Evolutionary conservation across 1,139 yeast genomes (phyloP), one percentile per base, ranked within the genome.

Genomic region (Zygoascus sp.): DNA sequence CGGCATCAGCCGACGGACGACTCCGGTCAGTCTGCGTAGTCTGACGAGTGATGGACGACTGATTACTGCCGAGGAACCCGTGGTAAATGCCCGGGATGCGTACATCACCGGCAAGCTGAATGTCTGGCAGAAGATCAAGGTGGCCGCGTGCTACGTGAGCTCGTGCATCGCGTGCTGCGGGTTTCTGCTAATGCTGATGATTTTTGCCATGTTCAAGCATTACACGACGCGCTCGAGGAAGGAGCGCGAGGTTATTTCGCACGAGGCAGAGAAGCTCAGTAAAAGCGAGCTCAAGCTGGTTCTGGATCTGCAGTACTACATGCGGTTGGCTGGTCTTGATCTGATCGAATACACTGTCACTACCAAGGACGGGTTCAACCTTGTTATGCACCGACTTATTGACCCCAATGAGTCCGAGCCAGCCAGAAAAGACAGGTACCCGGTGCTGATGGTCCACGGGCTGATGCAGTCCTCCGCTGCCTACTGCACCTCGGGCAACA

Each of bases 401-500:
- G 78, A 81, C 53, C 82, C 65, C 1, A 64, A 64, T 5, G 78
- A 73, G 45, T 58, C 63, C 2, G 58, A 75, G 20, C 55, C 61
- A 9, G 47, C 46, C 2, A 32, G 56, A 40, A 48, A 47, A 19
- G 49, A 62, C 23, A 20, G 55, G 22, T 66, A 65, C 51, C 97
- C 97, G 0, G 68, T 90, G 1, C 68, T 92, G 23, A 66, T 87
- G 53, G 72, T 90, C 21, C 98, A 92, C 58, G 98, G 98, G 0
- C 72, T 92, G 16, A 68, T 92, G 54, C 95, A 89, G 58, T 83
- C 95, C 23, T 80, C 94, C 0, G 97, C 92, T 0, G 84, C 96
- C 0, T 92, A 75, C 63, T 74, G 92, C 28, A 81, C 95, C 0
- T 71, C 85, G 16, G 97, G 97, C 0, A 78, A 85, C 50, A 50